These are phyloP conservation scores for Lasiodiplodia theobromae DNA, from an alignment of 2,329 filamentous ascomycete species.

Conservation along the genomic window DNA sequence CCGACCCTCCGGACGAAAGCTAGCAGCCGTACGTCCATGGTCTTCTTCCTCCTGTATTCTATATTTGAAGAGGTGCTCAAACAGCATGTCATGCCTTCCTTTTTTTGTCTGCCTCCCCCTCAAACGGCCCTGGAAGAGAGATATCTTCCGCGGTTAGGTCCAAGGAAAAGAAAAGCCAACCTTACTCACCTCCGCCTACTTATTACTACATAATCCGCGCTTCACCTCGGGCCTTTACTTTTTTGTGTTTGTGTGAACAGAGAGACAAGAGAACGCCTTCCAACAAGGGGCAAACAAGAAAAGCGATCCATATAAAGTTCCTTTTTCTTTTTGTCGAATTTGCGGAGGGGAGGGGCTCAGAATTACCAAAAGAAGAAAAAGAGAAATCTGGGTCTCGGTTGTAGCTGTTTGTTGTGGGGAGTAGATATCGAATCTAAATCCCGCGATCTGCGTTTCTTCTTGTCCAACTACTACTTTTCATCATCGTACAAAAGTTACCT, in stretches of 20 bases:
- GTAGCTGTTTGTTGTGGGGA: not conserved
- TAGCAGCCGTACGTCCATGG: conserved; percentile 26
- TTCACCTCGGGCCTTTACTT: conserved; percentile 12
- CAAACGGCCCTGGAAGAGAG: conserved; percentile 1
- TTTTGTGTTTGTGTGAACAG: not conserved
- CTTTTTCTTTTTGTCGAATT: not conserved
- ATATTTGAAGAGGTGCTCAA: conserved; percentile 28
- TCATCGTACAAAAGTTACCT: too few relatives aligned
- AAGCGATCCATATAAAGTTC: not conserved
- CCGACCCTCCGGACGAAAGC: conserved; percentile 45
- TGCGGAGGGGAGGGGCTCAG: not conserved
- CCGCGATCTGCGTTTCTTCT: not conserved
- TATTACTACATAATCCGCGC: conserved; percentile 24
- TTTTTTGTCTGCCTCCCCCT: not conserved
- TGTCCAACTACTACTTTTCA: not conserved
- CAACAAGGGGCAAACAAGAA: not conserved
- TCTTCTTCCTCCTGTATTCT: conserved; percentile 29
- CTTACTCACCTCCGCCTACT: conserved; percentile 19
- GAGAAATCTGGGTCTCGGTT: not conserved
- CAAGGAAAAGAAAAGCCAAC: not conserved
- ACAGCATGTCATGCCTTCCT: conserved; percentile 28
- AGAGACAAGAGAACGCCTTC: not conserved
- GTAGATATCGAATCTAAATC: conserved; percentile 20
- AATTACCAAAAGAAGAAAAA: not conserved
- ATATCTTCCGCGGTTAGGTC: conserved; percentile 11